Percentiles rank a stretch among this genome's conserved stretches.
phyloP scores from a whole-genome alignment of 2,329 filamentous ascomycete species.

The Mollisiaceae sp. region DNA sequence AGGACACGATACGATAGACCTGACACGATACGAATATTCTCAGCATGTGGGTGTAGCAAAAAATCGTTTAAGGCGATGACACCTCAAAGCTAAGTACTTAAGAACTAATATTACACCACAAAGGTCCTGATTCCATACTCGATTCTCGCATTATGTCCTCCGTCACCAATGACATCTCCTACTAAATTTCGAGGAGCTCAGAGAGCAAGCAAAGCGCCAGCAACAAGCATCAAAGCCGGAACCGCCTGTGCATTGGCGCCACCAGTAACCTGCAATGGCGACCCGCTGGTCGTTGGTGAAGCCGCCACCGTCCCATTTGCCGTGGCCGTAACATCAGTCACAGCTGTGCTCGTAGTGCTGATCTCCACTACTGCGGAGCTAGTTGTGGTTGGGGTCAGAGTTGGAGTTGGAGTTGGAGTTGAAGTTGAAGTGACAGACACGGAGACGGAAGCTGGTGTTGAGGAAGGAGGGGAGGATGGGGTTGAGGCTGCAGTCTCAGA shows the following conservation, averaged over 20 bases:
- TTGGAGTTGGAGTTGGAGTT: background rate
- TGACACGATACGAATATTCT: too few species aligned
- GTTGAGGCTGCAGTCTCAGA: conserved; percentile 18
- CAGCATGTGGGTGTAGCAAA: too few species aligned
- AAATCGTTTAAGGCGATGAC: too few species aligned
- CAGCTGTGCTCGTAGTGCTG: background rate
- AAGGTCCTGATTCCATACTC: too few species aligned
- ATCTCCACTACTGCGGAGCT: background rate
- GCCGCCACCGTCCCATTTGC: conserved; percentile 1
- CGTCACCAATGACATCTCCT: too few species aligned
- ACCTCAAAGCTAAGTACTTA: too few species aligned
- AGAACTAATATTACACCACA: too few species aligned
- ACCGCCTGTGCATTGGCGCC: conserved; percentile 10
- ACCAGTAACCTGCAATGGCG: conserved; percentile 15
- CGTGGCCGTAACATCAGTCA: background rate
- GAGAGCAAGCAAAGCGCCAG: conserved; percentile 14
- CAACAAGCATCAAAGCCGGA: conserved; percentile 8
- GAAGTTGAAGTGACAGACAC: background rate
- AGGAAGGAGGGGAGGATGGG: background rate
- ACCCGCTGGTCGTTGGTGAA: background rate
- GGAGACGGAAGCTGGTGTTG: conserved; percentile 2
- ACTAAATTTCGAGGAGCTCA: background rate
- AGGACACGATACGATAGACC: too few species aligned
- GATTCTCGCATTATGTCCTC: too few species aligned
- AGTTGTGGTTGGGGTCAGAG: background rate